Evolutionary conservation across 495 filamentous ascomycete genomes (phyloP).

Genomic region (Penicillium chermesinum): DNA sequence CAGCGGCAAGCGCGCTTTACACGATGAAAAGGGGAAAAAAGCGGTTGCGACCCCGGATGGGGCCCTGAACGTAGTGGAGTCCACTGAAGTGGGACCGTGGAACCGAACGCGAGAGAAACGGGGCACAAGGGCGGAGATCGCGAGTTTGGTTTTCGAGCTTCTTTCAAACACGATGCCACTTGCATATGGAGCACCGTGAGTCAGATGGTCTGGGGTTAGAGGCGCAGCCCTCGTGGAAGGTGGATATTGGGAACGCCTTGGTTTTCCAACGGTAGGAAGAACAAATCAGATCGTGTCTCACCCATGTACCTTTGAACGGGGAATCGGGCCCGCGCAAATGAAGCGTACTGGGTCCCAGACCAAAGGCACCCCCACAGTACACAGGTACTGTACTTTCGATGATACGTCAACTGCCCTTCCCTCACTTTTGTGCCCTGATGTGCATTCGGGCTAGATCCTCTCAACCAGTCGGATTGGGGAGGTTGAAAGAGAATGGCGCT

Average conservation of each 20-base stretch:
- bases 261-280: background rate
- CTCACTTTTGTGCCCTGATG: too few species aligned
- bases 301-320: too few species aligned
- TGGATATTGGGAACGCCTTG: too few species aligned
- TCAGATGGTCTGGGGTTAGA: background rate
- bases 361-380: conserved; percentile 7
- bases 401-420: conserved; percentile 26
- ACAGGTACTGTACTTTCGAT: too few species aligned
- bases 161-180: too few species aligned
- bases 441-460: conserved; percentile 5
- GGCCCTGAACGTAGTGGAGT: conserved; percentile 13
- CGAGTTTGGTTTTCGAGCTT: conserved; percentile 19
- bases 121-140: conserved; percentile 1
- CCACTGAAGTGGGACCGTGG: conserved; percentile 20
- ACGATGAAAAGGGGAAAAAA: conserved; percentile 20
- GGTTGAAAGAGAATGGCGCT: conserved; percentile 5
- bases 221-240: too few species aligned
- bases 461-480: conserved; percentile 19
- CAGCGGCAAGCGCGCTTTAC: conserved; percentile 45
- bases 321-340: conserved; percentile 8
- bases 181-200: too few species aligned
- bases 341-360: conserved; percentile 11
- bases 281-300: background rate
- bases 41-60: conserved; percentile 38
- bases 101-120: conserved; percentile 7